phyloP scores from a whole-genome alignment of 495 filamentous ascomycete species.

The Sabuloglossum arenarium region DNA sequence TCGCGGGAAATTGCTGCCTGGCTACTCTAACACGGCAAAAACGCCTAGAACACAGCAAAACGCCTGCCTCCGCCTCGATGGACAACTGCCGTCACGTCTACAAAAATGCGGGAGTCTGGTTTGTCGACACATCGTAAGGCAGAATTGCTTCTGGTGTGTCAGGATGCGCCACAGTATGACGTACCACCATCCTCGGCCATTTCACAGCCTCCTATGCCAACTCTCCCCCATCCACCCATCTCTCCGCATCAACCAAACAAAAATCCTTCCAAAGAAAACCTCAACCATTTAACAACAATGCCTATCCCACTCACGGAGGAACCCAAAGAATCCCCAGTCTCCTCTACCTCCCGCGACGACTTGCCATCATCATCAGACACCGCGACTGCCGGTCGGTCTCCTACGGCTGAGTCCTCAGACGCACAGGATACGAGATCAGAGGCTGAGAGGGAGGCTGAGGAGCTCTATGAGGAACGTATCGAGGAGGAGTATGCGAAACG shows the following conservation, averaged over 20 bases:
- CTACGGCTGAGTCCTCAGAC: background rate
- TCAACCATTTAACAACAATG: background rate
- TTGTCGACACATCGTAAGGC: too few species aligned
- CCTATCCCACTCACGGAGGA: background rate
- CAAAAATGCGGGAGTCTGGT: too few species aligned
- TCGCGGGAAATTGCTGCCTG: background rate
- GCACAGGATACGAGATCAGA: background rate
- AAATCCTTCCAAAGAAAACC: background rate
- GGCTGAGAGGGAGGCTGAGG: constrained; percentile 23
- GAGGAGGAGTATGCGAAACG: constrained; percentile 65
- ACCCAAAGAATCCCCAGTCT: background rate
- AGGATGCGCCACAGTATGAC: too few species aligned
- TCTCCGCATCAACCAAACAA: too few species aligned
- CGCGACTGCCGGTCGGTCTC: background rate
- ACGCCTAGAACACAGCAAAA: background rate
- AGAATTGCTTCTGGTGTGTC: too few species aligned
- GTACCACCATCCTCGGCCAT: too few species aligned
- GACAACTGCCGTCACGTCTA: too few species aligned
- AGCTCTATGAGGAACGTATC: constrained; percentile 46
- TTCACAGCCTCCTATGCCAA: too few species aligned
- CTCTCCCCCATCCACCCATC: too few species aligned
- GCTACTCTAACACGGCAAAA: too few species aligned
- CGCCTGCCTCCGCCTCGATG: background rate
- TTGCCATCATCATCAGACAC: background rate
- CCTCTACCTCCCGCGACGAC: background rate